phyloP scores from a whole-genome alignment of 768 basidiomycete species.

The Inosperma sp. region DNA sequence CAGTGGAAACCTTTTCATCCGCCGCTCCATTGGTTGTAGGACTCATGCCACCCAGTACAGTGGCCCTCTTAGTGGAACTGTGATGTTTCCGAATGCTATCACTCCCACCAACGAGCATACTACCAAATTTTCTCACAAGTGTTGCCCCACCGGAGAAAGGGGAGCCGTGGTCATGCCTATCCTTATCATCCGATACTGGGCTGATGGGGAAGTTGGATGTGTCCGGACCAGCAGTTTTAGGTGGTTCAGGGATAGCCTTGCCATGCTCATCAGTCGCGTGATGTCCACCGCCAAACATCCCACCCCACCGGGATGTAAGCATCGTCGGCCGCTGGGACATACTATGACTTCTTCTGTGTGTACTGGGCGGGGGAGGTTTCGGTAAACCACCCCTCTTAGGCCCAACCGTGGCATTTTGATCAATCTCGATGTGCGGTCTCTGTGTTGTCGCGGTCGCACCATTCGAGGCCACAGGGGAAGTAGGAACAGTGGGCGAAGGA shows the following conservation, averaged over 20 bases:
- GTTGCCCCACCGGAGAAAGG: conserved; percentile 59
- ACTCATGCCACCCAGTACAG: conserved; percentile 37
- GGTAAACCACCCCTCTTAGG: conserved; percentile 37
- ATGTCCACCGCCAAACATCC: conserved; percentile 50
- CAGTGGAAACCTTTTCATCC: neutral
- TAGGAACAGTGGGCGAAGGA: conserved; percentile 36
- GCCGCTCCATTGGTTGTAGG: neutral
- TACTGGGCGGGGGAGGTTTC: conserved; percentile 70
- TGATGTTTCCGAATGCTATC: conserved; percentile 36
- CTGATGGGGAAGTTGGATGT: conserved; percentile 43
- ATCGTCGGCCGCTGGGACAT: conserved; percentile 68
- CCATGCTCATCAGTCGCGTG: conserved; percentile 39
- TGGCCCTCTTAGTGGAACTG: conserved; percentile 41
- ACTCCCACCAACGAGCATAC: conserved; percentile 50
- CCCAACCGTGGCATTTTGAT: conserved; percentile 20
- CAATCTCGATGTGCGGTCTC: conserved; percentile 31
- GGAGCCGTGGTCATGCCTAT: conserved; percentile 27
- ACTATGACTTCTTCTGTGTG: conserved; percentile 79
- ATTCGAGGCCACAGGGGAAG: conserved; percentile 2
- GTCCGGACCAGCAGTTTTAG: conserved; percentile 67
- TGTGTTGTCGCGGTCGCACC: conserved; percentile 9
- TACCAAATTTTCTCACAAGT: conserved; percentile 75
- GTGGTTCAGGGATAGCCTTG: conserved; percentile 31
- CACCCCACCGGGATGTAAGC: conserved; percentile 51
- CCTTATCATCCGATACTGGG: conserved; percentile 31